Conservation (phyloP, 352 stramenopile species). For the Pythium sukuiense region DNA sequence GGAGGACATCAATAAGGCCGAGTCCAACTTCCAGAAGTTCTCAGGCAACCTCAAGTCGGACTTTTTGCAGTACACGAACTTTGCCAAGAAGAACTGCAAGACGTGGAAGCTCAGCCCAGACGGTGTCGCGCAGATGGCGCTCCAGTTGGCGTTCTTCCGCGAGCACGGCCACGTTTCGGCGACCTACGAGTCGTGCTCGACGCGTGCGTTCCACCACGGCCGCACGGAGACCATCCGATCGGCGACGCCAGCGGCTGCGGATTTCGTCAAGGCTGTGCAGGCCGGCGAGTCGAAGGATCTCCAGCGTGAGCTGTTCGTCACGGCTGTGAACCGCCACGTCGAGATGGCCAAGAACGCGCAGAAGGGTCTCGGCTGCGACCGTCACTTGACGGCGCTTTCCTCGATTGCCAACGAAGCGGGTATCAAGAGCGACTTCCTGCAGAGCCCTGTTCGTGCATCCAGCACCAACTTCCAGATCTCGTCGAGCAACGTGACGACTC, state of each 20-base stretch:
- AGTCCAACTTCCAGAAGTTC: slow-evolving; percentile 66
- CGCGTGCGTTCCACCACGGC: slow-evolving; percentile 87
- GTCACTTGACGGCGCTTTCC: slow-evolving; percentile 81
- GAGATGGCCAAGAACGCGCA: slow-evolving; percentile 90
- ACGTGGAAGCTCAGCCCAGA: slow-evolving; percentile 90
- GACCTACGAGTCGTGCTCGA: slow-evolving; percentile 94
- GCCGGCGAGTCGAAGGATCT: slow-evolving; percentile 37
- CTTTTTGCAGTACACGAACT: slow-evolving; percentile 84
- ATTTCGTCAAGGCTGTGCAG: slow-evolving; percentile 67
- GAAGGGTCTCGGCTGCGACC: slow-evolving; percentile 84
- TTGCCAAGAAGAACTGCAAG: slow-evolving; percentile 92
- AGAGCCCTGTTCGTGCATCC: slow-evolving; percentile 67
- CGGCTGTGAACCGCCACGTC: slow-evolving; percentile 82
- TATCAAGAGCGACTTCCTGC: slow-evolving; percentile 76
- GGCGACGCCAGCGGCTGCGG: slow-evolving; percentile 66
- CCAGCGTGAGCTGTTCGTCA: slow-evolving; percentile 66
- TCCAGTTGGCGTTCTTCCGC: slow-evolving; percentile 89
- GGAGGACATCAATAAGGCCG: slow-evolving; percentile 70
- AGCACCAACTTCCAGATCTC: slow-evolving; percentile 90
- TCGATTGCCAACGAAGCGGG: slow-evolving; percentile 65
- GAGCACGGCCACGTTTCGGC: slow-evolving; percentile 74
- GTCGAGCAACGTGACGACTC: slow-evolving; percentile 90
- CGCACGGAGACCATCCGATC: slow-evolving; percentile 92
- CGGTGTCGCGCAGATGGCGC: slow-evolving; percentile 89
- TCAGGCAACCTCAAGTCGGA: slow-evolving; percentile 71